Base-by-base conservation (phyloP, 345 rosid species). In the Hevea brasiliensis region DNA sequence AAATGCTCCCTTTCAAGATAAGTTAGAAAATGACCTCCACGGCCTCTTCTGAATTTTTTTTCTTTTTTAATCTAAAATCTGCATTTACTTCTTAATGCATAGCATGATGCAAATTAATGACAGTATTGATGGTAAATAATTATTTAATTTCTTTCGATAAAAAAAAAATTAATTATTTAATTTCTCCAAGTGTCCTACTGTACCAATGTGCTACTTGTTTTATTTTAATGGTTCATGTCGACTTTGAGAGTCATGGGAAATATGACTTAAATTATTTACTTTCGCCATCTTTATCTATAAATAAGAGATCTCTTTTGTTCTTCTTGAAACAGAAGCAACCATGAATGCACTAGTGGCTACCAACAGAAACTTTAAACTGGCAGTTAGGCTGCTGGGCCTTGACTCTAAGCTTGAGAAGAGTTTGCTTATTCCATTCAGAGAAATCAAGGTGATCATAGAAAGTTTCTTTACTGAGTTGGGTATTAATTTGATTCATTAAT, bases 341-440 rank as follows among this genome's bases (percentile, higher is more conserved):
- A 95, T 95, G 99, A 95, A 95, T 78, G 99, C 99, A 15, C 76
- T 95, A 83, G 97, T 79, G 32, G 99, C 99, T 61, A 95, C 99
- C 32, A 95, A 91, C 86, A 88, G 99, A 75, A 95, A 95, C 85
- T 95, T 95, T 74, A 92, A 82, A 86, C 86, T 85, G 3, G 99
- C 99, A 63, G 83, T 97, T 55, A 81, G 87, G 89, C 98, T 92
- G 80, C 81, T 95, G 80, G 91, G 98, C 47, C 78, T 95, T 75
- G 99, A 95, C 84, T 92, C 99, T 41, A 95, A 90, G 88, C 98
- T 95, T 47, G 98, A 92, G 89, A 92, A 79, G 75, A 88, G 97
- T 81, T 81, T 95, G 68, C 94, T 95, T 68, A 95, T 95, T 77
- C 99, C 99, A 3, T 95, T 92, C 81, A 87, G 99, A 78, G 98